Percentiles rank a stretch among this genome's conserved stretches.
phyloP scores from a whole-genome alignment of 345 rosid species.

The Moringa oleifera region DNA sequence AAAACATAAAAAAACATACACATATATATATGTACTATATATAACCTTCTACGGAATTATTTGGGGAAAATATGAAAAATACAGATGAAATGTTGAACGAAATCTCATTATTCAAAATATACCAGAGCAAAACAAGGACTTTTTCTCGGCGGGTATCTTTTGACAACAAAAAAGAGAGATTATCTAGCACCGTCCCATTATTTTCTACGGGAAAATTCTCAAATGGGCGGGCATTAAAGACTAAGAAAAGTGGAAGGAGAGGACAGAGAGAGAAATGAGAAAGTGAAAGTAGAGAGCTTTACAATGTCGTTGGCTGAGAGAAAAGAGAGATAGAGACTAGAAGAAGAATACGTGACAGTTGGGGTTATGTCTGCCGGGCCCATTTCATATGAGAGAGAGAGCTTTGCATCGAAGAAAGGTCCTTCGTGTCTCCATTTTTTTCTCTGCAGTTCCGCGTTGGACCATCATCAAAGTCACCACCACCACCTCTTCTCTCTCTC shows the following conservation, averaged over 20 bases:
- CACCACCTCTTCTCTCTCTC: background rate
- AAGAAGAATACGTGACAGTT: conserved; percentile 35
- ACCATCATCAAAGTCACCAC: conserved; percentile 25
- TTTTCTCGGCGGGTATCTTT: conserved; percentile 27
- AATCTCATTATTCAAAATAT: conserved; percentile 6
- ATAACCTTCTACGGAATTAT: too few relatives aligned
- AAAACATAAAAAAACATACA: too few relatives aligned
- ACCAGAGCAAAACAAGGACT: conserved; percentile 5
- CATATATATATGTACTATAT: too few relatives aligned
- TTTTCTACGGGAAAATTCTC: conserved; percentile 20
- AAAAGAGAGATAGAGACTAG: conserved; percentile 7
- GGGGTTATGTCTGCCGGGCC: conserved; percentile 29
- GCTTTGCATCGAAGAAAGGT: conserved; percentile 25
- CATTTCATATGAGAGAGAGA: conserved; percentile 16
- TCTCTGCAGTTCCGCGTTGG: conserved; percentile 9
- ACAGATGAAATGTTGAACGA: background rate
- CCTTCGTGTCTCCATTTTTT: conserved; percentile 4
- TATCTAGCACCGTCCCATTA: conserved; percentile 51
- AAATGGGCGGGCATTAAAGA: conserved; percentile 37
- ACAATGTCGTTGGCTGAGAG: conserved; percentile 8
- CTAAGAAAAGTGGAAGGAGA: conserved; percentile 12
- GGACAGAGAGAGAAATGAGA: conserved; percentile 11
- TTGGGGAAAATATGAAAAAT: background rate
- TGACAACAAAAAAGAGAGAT: conserved; percentile 30
- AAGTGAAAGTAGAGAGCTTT: conserved; percentile 25